Evolutionary conservation across 2,329 filamentous ascomycete species (phyloP).

Genomic region (Talaromyces sp.): DNA sequence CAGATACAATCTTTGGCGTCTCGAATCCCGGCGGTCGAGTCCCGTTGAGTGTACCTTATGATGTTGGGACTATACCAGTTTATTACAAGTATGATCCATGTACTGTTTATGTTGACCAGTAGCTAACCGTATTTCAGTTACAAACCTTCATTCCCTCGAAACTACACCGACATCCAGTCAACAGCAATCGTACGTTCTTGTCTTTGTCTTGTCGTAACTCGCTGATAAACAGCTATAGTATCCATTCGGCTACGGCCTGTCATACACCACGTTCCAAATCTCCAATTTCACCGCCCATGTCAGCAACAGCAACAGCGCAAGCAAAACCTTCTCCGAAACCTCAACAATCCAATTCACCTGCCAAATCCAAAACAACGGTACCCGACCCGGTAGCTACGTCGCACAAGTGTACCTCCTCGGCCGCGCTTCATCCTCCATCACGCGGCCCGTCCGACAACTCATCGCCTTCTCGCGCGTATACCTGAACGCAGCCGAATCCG

Average conservation of each 20-base stretch:
- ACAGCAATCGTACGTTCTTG: background rate
- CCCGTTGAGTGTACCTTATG: background rate
- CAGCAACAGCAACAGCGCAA: background rate
- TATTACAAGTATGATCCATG: background rate
- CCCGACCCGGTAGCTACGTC: background rate
- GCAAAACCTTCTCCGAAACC: background rate
- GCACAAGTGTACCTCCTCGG: background rate
- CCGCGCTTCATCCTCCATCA: background rate
- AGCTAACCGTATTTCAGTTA: background rate
- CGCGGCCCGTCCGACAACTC: background rate
- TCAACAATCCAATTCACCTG: background rate
- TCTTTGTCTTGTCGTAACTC: background rate
- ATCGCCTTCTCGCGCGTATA: background rate
- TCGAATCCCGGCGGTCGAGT: background rate
- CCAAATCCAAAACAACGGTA: background rate
- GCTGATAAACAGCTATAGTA: background rate
- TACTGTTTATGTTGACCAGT: background rate
- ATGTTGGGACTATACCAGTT: background rate
- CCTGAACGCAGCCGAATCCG: conserved; percentile 20
- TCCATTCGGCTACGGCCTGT: conserved; percentile 12
- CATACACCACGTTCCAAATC: conserved; percentile 11
- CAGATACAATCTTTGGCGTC: background rate
- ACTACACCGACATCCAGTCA: background rate
- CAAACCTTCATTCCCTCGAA: background rate
- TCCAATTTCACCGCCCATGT: background rate